Evolutionary conservation across 495 filamentous ascomycete genomes (phyloP).

Genomic region (Penicillium coprophilum): DNA sequence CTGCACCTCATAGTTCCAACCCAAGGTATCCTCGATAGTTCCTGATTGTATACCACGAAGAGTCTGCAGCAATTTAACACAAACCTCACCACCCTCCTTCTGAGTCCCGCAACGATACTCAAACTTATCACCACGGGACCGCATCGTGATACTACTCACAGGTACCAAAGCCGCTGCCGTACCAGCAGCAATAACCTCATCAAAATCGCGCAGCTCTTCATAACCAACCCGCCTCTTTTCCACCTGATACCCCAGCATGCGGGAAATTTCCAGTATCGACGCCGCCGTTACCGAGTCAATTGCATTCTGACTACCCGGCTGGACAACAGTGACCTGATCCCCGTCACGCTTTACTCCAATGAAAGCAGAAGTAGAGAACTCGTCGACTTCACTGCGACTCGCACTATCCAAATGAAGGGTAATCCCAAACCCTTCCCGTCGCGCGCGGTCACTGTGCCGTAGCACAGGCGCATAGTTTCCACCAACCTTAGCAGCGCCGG

Average conservation of each 20-base stretch:
- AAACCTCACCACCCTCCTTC: conserved; percentile 74
- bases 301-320: conserved; percentile 76
- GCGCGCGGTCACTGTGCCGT: conserved; percentile 72
- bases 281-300: conserved; percentile 81
- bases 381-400: conserved; percentile 76
- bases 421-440: conserved; percentile 73
- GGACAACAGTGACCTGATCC: conserved; percentile 65
- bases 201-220: conserved; percentile 72
- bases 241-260: conserved; percentile 64
- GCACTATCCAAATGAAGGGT: conserved; percentile 85
- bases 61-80: conserved; percentile 65
- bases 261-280: conserved; percentile 66
- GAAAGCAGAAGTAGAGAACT: conserved; percentile 87
- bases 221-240: conserved; percentile 59
- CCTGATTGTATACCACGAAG: conserved; percentile 85
- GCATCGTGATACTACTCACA: conserved; percentile 80
- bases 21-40: conserved; percentile 68
- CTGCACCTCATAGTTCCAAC: conserved; percentile 58
- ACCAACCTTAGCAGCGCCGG: conserved; percentile 55
- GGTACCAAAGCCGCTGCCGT: conserved; percentile 92
- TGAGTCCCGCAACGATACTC: conserved; percentile 57
- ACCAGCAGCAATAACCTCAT: conserved; percentile 86
- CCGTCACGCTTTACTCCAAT: conserved; percentile 63
- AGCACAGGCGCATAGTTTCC: conserved; percentile 71
- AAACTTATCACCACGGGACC: conserved; percentile 63